Evolutionary conservation across 371 early-diverging fungal genomes (phyloP).

Genomic region (Mycotypha africana): DNA sequence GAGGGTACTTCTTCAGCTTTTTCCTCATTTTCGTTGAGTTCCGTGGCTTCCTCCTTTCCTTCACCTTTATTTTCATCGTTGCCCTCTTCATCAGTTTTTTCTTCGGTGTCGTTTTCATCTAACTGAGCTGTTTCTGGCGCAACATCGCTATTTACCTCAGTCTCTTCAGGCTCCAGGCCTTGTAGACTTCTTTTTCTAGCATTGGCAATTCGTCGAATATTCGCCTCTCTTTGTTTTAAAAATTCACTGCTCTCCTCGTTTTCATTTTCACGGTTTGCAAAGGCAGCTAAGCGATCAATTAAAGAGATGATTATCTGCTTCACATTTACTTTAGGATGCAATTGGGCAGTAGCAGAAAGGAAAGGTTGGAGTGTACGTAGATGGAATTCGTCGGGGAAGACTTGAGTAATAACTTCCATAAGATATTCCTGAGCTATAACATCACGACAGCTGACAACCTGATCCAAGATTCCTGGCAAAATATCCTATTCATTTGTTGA

Average conservation of each 20-base stretch:
- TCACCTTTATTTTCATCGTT: neutral
- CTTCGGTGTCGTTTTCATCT: slow-evolving; percentile 9
- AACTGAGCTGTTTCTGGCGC: no score
- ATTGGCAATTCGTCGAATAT: slow-evolving; percentile 7
- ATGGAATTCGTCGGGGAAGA: slow-evolving; percentile 93
- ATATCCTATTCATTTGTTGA: slow-evolving; percentile 42
- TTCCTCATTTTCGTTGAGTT: neutral
- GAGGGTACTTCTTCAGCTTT: slow-evolving; percentile 6
- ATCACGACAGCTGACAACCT: slow-evolving; percentile 89
- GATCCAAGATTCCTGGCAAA: slow-evolving; percentile 84
- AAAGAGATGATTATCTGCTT: slow-evolving; percentile 87
- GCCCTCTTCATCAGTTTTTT: slow-evolving; percentile 1
- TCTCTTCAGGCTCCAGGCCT: slow-evolving; percentile 2
- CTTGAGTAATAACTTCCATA: slow-evolving; percentile 94
- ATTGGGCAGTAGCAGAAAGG: slow-evolving; percentile 76
- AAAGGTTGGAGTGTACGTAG: slow-evolving; percentile 78
- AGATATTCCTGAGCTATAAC: slow-evolving; percentile 93
- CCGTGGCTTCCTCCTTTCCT: slow-evolving; percentile 6
- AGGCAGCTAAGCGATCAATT: slow-evolving; percentile 71
- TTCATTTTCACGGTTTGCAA: slow-evolving; percentile 29
- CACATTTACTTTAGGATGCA: slow-evolving; percentile 82
- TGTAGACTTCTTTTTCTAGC: slow-evolving; percentile 12
- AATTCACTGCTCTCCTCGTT: slow-evolving; percentile 4
- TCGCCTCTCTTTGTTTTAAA: neutral
- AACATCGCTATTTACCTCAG: no score